Base-by-base conservation (phyloP, 139 green algal species). In the Deuterostichococcus epilithicus region DNA sequence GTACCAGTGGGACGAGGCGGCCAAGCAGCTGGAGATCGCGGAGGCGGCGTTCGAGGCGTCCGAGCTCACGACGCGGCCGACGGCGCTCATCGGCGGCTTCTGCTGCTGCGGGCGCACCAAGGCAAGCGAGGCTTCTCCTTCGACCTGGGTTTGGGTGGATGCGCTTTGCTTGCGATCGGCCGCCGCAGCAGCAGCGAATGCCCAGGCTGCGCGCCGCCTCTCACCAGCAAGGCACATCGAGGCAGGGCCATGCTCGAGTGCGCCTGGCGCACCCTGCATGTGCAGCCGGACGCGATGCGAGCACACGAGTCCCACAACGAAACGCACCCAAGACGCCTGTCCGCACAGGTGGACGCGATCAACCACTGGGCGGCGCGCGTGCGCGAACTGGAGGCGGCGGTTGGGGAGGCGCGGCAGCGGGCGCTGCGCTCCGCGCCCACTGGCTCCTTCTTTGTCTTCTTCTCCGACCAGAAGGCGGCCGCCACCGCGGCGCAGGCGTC, bases 391-490 rank as follows among this genome's bases (percentile, higher is more conserved):
- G 80, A 84, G 71, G n/a, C 39, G 20, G 37, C 66, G 22, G 78
- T 84, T 38, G 65, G 44, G 20, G 60, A 59, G 32, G 80, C 45
- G 32, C 59, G 80, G 5, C 13, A 78, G 47, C 44, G 35, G 28
- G 80, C 67, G 35, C 72, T 78, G 25, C 28, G 59, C 28, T 37
- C 42, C 13, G 42, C 39, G 22, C 70, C 80, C 34, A 66, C 68
- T 33, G 35, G 59, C 0, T 72, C 69, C 66, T 84, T 70, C 75
- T 84, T 84, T 59, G 80, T 81, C 23, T 84, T 81, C 78, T 84
- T 84, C 80, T 70, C 38, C 75, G 74, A 39, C 66, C 80, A 84
- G 75, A 73, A 68, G 37, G 33, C 44, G 34, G 68, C 68, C 2
- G 35, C 68, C 13, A 66, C 37, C 35, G 70, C 70, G 2, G 37